A percentile compares a stretch with the other conserved stretches of the same genome.
Conservation (phyloP, 2,329 filamentous ascomycete species). For the Cercospora sesami region DNA sequence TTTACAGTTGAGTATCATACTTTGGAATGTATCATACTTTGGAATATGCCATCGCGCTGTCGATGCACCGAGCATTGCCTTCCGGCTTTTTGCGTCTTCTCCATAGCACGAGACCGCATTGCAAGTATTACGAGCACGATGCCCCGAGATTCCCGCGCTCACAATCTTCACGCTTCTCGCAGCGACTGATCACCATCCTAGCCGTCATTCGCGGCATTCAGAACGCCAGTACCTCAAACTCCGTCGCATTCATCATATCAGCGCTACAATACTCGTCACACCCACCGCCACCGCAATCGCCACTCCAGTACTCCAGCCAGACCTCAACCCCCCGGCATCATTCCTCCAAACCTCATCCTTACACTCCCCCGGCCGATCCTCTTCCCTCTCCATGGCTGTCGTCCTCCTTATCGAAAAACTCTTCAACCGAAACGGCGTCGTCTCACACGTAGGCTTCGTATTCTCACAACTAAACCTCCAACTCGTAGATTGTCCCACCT, state of each 20-base stretch:
- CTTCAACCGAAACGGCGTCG: background rate
- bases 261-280: background rate
- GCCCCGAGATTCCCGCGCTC: background rate
- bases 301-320: background rate
- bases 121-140: background rate
- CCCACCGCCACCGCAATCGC: background rate
- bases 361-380: background rate
- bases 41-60: background rate
- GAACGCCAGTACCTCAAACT: background rate
- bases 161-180: background rate
- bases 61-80: background rate
- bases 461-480: background rate
- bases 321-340: background rate
- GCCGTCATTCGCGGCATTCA: background rate
- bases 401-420: background rate
- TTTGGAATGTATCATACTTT: background rate
- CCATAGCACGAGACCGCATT: background rate
- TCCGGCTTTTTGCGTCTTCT: background rate
- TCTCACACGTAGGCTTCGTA: background rate
- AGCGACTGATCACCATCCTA: background rate
- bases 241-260: background rate
- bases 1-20: background rate
- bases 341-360: background rate
- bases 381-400: background rate
- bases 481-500: background rate